Evolutionary conservation across 2,329 filamentous ascomycete species (phyloP), one percentile per base, ranked within the genome.

Genomic region (Aspergillus neoniger): DNA sequence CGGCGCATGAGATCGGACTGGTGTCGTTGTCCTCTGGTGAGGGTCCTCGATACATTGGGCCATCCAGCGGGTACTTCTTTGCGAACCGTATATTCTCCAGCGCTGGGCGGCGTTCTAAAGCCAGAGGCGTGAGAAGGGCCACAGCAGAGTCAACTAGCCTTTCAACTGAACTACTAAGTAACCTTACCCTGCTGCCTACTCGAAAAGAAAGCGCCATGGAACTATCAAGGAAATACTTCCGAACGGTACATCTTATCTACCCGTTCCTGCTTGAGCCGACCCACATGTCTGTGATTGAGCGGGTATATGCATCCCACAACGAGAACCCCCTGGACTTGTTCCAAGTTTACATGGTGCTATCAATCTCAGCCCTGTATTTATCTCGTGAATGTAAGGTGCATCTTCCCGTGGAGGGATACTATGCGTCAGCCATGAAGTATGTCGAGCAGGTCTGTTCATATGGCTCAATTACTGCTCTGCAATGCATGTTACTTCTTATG

Each of bases 61-160:
- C 83, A 2, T 85, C 83, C 0, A 85, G 83, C 39, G 83, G 83
- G 1, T 83, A 83, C 58, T 83, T 83, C 44, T 76, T 85, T 12
- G 81, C 82, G 2, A 79, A 81, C 1, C 72, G 83, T 2, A 77
- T 85, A 64, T 75, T 85, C 12, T 73, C 77, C 21, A 77, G 73
- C 7, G 70, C 75, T 5, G 70, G 74, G 15, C 57, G 72, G 63
- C 54, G 72, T 64, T 17, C 63, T 47, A 57, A 21, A 44, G 43
- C 41, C 21, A 56, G 32, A 52, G 43, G 28, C 59, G 49, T 60
- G 61, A 17, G 23, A 58, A 38, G n/a, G 39, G 25, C 30, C 6
- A 19, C 44, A 0, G 54, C 54, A n/a, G 63, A 67, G 23, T 65
- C 69, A 12, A 57, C 65, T 4, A 65, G 61, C 8, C 54, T 74